Evolutionary conservation across 2,329 filamentous ascomycete species (phyloP).

Genomic region (Trichoderma polysporum): DNA sequence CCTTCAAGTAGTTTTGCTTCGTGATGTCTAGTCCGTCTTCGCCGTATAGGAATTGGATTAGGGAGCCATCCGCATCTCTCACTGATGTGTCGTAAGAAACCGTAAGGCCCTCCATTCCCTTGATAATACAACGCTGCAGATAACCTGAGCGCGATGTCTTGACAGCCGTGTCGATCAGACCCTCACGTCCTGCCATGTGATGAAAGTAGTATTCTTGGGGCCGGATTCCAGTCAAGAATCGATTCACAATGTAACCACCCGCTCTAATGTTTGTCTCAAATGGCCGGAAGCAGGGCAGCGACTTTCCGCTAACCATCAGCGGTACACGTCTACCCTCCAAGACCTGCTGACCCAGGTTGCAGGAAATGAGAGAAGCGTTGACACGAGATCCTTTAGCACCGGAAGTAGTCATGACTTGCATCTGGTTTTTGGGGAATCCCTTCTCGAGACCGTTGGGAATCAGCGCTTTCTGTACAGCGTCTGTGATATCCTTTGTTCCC

Average conservation of each 20-base stretch:
- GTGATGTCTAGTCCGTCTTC: constrained; percentile 94
- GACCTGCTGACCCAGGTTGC: constrained; percentile 95
- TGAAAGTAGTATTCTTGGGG: constrained; percentile 99
- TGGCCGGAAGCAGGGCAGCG: constrained; percentile 87
- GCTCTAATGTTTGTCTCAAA: constrained; percentile 88
- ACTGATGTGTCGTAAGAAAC: constrained; percentile 94
- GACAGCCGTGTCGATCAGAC: constrained; percentile 96
- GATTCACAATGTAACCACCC: constrained; percentile 89
- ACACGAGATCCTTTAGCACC: constrained; percentile 91
- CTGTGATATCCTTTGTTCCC: constrained; percentile 68
- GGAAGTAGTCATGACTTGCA: constrained; percentile 98
- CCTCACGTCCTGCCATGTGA: constrained; percentile 98
- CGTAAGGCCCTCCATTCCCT: constrained; percentile 93
- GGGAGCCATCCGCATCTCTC: constrained; percentile 85
- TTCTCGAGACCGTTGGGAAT: constrained; percentile 83
- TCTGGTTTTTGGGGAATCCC: constrained; percentile 93
- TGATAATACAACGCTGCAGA: constrained; percentile 93
- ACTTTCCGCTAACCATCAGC: constrained; percentile 97
- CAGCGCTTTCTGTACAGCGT: constrained; percentile 73
- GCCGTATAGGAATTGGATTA: constrained; percentile 94
- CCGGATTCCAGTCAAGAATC: constrained; percentile 95
- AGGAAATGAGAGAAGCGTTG: constrained; percentile 97
- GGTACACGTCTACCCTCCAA: constrained; percentile 93
- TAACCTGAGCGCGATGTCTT: constrained; percentile 98
- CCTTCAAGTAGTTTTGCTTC: constrained; percentile 85